Evolutionary conservation across 768 basidiomycete genomes (phyloP).

Genomic region (Saitozyma sp.): DNA sequence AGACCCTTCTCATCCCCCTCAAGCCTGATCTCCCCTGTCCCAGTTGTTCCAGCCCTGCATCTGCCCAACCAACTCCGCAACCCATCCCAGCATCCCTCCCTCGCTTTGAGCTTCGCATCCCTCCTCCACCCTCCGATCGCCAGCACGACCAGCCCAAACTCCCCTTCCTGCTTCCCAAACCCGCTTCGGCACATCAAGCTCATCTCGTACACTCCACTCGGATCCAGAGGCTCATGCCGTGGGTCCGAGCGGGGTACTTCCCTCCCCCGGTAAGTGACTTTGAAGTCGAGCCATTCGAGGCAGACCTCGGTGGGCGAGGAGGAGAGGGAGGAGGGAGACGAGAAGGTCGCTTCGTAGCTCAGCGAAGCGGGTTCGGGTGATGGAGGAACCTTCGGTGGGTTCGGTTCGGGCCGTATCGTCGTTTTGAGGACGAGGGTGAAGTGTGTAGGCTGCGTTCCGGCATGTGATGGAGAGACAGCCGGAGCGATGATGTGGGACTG

Average conservation of each 20-base stretch:
- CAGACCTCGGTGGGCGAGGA: conserved; percentile 4
- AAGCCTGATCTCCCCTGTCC: conserved; percentile 4
- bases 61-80: conserved; percentile 13
- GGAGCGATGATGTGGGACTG: neutral
- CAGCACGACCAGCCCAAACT: conserved; percentile 46
- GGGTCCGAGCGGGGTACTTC: conserved; percentile 33
- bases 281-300: conserved; percentile 47
- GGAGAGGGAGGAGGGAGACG: conserved; percentile 1
- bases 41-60: conserved; percentile 3
- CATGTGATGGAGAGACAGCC: neutral
- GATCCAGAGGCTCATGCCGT: conserved; percentile 39
- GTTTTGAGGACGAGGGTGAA: conserved; percentile 51
- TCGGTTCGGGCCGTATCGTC: conserved; percentile 29
- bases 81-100: conserved; percentile 8
- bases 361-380: conserved; percentile 34
- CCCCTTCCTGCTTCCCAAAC: conserved; percentile 52
- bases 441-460: conserved; percentile 7
- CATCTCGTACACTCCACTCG: conserved; percentile 45
- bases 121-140: conserved; percentile 22
- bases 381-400: conserved; percentile 32
- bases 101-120: conserved; percentile 8
- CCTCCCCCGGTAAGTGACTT: conserved; percentile 49
- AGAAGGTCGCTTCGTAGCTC: conserved; percentile 45
- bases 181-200: conserved; percentile 52
- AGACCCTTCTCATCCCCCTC: conserved; percentile 2